Base-by-base conservation (phyloP, 1,284 basidiomycete genomes). In the Jaminaea rosea region DNA sequence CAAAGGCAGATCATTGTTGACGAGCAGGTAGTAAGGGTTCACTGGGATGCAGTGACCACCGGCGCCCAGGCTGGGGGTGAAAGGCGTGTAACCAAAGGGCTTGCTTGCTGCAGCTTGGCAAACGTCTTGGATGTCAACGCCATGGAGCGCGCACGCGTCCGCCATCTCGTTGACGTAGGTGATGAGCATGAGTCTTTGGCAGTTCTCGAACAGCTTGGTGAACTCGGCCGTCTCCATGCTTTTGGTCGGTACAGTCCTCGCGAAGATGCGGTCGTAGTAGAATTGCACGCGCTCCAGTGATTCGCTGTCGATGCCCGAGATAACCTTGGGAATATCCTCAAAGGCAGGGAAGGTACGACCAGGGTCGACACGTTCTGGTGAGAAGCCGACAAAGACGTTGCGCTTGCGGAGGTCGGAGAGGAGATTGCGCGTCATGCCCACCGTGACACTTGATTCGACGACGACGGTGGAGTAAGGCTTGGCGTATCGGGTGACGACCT, bases 161-260 rank as follows among this genome's bases (percentile, higher is more conserved):
- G 57, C 50, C 10, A 59, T 59, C 46, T 59, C 57, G 53, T 59
- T 59, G 48, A 59, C 50, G 21, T 59, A 59, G n/a, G 57, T 53
- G 29, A 59, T 59, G 53, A 55, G 55, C 48, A 59, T 23, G 5
- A 59, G 32, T 4, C 57, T 31, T 37, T 55, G 53, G 26, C 57
- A 59, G 50, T 55, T 59, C 28, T 59, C 57, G 53, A 55, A 59
- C 5, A 59, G 49, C 42, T 59, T 59, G 21, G 53, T 55, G 19
- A 59, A 52, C 34, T 59, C 57, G 23, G 57, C 53, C 7, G 53
- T 49, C 36, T 59, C 57, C 1, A 50, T 53, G 36, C 55, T 55
- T 1, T 44, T 47, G 2, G 55, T 53, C 1, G 57, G 57, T 2
- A 59, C 53, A 2, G 55, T 52, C 15, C 32, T 59, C 46, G 34